Base-by-base conservation (phyloP, 2,329 filamentous ascomycete species). In the Penicillium sp. region DNA sequence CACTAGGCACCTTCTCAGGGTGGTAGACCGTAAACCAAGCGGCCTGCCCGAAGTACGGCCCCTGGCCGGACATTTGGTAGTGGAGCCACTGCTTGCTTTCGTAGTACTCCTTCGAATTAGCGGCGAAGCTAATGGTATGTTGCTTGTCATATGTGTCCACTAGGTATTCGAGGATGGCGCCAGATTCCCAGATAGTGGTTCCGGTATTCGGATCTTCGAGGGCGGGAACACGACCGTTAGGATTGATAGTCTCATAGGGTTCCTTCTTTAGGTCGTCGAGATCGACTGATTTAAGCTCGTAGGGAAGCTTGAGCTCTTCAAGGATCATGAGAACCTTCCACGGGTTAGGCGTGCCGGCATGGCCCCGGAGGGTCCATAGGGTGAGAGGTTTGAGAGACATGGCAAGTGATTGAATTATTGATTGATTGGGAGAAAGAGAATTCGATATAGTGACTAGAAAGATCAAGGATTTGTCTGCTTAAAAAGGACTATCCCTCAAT, bases 21-120 rank as follows among this genome's bases (percentile, higher is more conserved):
- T 80, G 74, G 54, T 73, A 76, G 9, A 50, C 26, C 58, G 66
- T 37, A 11, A 76, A 79, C 77, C 75, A 80, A 26, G 63, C 65
- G 3, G 65, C 65, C 62, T 79, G 77, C 5, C 78, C 78, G 54
- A 70, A 79, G 59, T 79, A 80, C 2, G 77, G 77, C 1, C 76
- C 77, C 53, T 79, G 77, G 9, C 76, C 76, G 7, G 43, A 40
- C n/a, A 22, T 7, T 28, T 50, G 37, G 62, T 72, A 78, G 59
- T 67, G 71, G 7, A 78, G 67, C 72, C 73, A 78, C 42, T 77
- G 75, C 50, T 66, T 60, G 6, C 62, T 64, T 1, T 63, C 9
- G 43, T 61, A 1, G 58, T 48, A 6, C 42, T 57, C 64, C 55
- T 71, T 70, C 59, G 63, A 66, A 17, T 26, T 30, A n/a, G 45